phyloP scores from a whole-genome alignment of 768 basidiomycete species.

The Collybia nuda region DNA sequence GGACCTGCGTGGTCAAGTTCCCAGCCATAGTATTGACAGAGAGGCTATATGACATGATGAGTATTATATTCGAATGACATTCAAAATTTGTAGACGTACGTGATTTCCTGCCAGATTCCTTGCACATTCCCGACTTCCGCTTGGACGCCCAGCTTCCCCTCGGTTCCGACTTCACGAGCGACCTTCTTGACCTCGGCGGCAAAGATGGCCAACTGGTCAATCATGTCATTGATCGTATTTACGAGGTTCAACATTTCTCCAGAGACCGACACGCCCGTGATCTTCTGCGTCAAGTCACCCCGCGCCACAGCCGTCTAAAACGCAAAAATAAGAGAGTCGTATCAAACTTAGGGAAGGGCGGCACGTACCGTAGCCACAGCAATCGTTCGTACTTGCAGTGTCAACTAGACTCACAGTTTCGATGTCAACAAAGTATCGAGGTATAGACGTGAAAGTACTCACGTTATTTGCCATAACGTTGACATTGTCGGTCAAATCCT shows the following conservation, averaged over 20 bases:
- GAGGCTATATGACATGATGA: slow-evolving; percentile 45
- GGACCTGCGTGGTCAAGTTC: slow-evolving; percentile 96
- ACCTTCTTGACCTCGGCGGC: slow-evolving; percentile 84
- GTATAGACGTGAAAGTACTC: slow-evolving; percentile 22
- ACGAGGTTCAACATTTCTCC: slow-evolving; percentile 97
- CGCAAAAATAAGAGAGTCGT: neutral
- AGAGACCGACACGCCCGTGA: slow-evolving; percentile 86
- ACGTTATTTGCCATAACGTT: slow-evolving; percentile 95
- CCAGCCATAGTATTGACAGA: slow-evolving; percentile 98
- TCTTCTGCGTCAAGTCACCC: slow-evolving; percentile 93
- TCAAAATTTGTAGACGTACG: slow-evolving; percentile 61
- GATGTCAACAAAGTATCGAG: neutral
- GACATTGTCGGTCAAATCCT: slow-evolving; percentile 93
- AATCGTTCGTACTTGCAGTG: slow-evolving; percentile 34
- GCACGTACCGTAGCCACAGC: slow-evolving; percentile 1
- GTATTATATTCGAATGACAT: neutral
- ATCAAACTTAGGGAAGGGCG: neutral
- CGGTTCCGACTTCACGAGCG: slow-evolving; percentile 95
- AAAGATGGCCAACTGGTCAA: slow-evolving; percentile 57
- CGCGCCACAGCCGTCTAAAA: slow-evolving; percentile 80
- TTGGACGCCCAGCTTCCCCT: slow-evolving; percentile 97
- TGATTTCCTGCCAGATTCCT: slow-evolving; percentile 97
- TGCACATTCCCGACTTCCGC: slow-evolving; percentile 97
- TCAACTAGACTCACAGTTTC: slow-evolving; percentile 53
- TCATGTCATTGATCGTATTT: slow-evolving; percentile 94